A percentile compares a stretch with the other conserved stretches of the same genome.
These are phyloP conservation scores for Epichloe hybrida DNA, from an alignment of 2,329 filamentous ascomycete species.

Conservation along the genomic window DNA sequence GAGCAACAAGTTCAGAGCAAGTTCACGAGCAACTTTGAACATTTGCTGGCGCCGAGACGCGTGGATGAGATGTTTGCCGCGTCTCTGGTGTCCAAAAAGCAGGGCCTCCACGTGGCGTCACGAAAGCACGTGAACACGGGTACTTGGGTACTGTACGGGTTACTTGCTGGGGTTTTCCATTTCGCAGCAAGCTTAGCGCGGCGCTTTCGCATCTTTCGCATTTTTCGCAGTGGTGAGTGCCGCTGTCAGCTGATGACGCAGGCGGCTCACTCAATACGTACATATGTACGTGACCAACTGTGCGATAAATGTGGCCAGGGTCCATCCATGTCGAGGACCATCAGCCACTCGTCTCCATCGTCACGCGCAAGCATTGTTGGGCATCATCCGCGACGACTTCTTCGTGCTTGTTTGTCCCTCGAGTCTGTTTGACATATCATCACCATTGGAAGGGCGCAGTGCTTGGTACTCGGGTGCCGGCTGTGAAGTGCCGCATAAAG, in stretches of 20 bases:
- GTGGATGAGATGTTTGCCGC: background rate
- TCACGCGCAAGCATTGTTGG: too few species aligned
- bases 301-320: too few species aligned
- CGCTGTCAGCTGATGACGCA: background rate
- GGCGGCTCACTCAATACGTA: background rate
- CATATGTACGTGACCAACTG: background rate
- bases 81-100: background rate
- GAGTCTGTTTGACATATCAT: too few species aligned
- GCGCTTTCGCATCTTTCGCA: background rate
- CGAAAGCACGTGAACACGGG: constrained; percentile 1
- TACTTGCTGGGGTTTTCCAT: too few species aligned
- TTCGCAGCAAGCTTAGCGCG: background rate
- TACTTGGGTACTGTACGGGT: too few species aligned
- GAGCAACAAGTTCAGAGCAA: background rate
- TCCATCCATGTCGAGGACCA: background rate
- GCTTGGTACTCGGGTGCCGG: too few species aligned
- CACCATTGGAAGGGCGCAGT: too few species aligned
- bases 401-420: too few species aligned
- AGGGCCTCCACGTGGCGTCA: background rate
- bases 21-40: background rate
- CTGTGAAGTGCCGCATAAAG: too few species aligned
- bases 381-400: too few species aligned
- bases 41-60: background rate
- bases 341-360: background rate
- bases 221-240: background rate